Conservation (phyloP, 805 yeast genomes). For the Saccharomyces kudriavzevii region DNA sequence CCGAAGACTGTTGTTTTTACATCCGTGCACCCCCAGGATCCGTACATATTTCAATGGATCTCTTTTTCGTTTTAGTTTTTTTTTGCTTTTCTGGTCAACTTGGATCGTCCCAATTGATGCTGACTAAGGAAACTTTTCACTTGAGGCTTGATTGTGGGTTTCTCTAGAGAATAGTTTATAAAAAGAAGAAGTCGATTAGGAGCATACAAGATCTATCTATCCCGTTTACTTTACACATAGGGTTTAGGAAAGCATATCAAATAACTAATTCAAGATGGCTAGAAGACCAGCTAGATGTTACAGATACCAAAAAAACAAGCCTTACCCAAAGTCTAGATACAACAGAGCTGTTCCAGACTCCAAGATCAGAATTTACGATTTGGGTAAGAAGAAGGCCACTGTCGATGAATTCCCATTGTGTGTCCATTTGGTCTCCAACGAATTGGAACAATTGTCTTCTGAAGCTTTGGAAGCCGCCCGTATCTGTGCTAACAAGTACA, state of each 20-base stretch:
- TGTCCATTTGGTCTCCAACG: constrained; percentile 98
- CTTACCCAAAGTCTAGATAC: constrained; percentile 99
- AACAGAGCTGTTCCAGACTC: constrained; percentile 99
- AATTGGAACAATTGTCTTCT: constrained; percentile 96
- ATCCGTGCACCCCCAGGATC: constrained; percentile 1
- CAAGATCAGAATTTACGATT: constrained; percentile 97
- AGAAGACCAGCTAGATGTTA: constrained; percentile 99
- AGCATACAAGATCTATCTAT: not conserved
- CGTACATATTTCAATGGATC: not conserved
- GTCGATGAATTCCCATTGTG: constrained; percentile 99
- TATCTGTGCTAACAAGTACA: constrained; percentile 99
- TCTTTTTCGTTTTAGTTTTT: not conserved
- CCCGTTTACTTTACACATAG: no score
- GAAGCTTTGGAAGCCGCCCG: constrained; percentile 99
- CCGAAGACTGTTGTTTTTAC: not conserved
- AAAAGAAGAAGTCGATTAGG: not conserved
- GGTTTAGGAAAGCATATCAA: constrained; percentile 1
- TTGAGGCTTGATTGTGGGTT: not conserved
- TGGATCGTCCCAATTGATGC: no score
- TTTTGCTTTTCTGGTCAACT: not conserved
- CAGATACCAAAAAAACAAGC: constrained; percentile 99
- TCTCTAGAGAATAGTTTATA: not conserved
- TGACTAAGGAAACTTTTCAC: not conserved
- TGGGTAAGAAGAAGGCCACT: constrained; percentile 99
- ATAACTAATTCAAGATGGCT: constrained; percentile 70